phyloP scores from a whole-genome alignment of 1,284 basidiomycete species.

The Blastosporella zonata region DNA sequence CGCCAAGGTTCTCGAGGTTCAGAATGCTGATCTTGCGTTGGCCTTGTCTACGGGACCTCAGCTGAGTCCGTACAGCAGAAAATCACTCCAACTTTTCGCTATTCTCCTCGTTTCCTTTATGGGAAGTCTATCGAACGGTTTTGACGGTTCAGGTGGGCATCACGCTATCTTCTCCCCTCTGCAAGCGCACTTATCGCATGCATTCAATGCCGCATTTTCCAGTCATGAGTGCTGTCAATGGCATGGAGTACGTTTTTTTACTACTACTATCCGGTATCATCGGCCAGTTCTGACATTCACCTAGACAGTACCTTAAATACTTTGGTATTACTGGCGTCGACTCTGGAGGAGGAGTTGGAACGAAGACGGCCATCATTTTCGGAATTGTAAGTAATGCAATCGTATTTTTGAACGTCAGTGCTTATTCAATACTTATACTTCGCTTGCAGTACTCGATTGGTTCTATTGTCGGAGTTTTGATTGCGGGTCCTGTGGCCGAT shows the following conservation, averaged over 20 bases:
- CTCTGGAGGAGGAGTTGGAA: conserved; percentile 41
- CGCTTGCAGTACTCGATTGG: conserved; percentile 32
- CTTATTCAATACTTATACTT: not conserved
- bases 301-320: conserved; percentile 39
- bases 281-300: not conserved
- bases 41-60: conserved; percentile 39
- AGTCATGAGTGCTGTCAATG: conserved; percentile 47
- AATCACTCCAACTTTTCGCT: conserved; percentile 38
- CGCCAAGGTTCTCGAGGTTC: conserved; percentile 31
- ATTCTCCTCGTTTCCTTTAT: conserved; percentile 41
- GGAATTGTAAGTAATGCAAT: conserved; percentile 33
- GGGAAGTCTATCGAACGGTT: conserved; percentile 43
- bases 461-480: conserved; percentile 34
- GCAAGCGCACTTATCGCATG: not conserved
- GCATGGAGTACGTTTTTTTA: conserved; percentile 36
- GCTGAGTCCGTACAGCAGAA: conserved; percentile 33
- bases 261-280: not conserved
- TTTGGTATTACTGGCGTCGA: conserved; percentile 37
- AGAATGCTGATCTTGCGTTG: conserved; percentile 34
- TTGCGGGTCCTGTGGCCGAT: conserved; percentile 43
- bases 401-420: not conserved
- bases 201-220: not conserved
- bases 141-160: conserved; percentile 39
- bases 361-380: conserved; percentile 39
- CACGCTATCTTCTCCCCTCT: not conserved